Evolutionary conservation across 129 eudicot species (phyloP).

Genomic region (carrot (Daucus carota)): DNA sequence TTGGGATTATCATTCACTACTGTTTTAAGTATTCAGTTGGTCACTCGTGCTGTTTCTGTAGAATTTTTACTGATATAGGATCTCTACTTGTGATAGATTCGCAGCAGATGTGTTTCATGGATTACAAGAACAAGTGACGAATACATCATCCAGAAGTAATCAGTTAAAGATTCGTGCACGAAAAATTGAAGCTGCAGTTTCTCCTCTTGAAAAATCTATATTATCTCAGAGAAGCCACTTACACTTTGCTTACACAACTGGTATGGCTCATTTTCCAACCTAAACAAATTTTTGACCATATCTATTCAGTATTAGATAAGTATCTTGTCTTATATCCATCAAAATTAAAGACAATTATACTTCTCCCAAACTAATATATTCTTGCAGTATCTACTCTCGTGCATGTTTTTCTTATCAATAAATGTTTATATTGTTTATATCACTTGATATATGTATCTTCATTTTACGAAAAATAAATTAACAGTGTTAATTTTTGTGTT

Average conservation of each 20-base stretch:
- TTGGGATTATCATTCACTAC: not conserved
- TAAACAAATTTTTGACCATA: not conserved
- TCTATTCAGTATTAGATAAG: not conserved
- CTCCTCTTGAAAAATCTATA: slow-evolving; percentile 81
- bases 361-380: not conserved
- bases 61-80: slow-evolving; percentile 22
- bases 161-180: slow-evolving; percentile 60
- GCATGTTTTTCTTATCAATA: not conserved
- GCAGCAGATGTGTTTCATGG: slow-evolving; percentile 98
- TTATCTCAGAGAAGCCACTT: slow-evolving; percentile 87
- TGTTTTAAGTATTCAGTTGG: not conserved
- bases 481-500: not conserved
- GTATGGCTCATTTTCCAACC: slow-evolving; percentile 30
- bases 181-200: slow-evolving; percentile 63
- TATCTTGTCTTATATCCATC: not conserved
- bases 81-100: slow-evolving; percentile 47
- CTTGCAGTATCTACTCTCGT: not conserved
- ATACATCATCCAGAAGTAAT: slow-evolving; percentile 85
- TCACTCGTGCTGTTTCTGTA: not conserved
- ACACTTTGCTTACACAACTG: slow-evolving; percentile 90
- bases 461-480: no score
- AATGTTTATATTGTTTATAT: no score
- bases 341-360: not conserved
- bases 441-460: no score
- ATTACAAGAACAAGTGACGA: slow-evolving; percentile 70